phyloP scores from a whole-genome alignment of 805 yeast species.

The Pichia sporocuriosa region DNA sequence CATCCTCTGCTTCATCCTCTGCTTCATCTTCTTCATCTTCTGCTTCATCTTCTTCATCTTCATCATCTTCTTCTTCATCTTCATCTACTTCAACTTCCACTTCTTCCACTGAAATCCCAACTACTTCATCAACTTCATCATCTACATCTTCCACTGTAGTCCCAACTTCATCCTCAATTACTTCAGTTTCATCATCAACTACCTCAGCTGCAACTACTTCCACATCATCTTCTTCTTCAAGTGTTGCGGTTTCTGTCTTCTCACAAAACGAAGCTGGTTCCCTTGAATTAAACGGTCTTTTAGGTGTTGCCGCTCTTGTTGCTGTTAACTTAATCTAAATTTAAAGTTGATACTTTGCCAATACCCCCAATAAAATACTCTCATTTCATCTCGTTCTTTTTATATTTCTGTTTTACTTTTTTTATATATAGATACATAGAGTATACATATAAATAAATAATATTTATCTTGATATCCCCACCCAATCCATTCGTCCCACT shows the following conservation, averaged over 20 bases:
- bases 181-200: slow-evolving; percentile 22
- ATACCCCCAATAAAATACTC: neutral
- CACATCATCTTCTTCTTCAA: slow-evolving; percentile 15
- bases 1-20: slow-evolving; percentile 30
- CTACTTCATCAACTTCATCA: slow-evolving; percentile 13
- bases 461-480: no score
- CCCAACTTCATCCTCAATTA: slow-evolving; percentile 13
- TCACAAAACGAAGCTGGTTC: slow-evolving; percentile 22
- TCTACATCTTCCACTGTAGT: no score
- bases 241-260: slow-evolving; percentile 16
- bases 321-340: slow-evolving; percentile 16
- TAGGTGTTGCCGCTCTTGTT: slow-evolving; percentile 24
- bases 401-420: no score
- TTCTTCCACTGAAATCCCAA: slow-evolving; percentile 3
- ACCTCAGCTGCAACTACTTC: slow-evolving; percentile 11
- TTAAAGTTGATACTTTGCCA: neutral
- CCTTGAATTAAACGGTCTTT: slow-evolving; percentile 23
- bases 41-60: slow-evolving; percentile 23
- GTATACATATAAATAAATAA: no score
- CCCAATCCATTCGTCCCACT: no score
- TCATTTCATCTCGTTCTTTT: neutral
- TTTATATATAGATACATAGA: no score
- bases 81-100: slow-evolving; percentile 18
- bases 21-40: slow-evolving; percentile 28
- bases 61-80: slow-evolving; percentile 19